Base-by-base conservation (phyloP, 2,329 filamentous ascomycete species). In the Aspergillus novoparasiticus region DNA sequence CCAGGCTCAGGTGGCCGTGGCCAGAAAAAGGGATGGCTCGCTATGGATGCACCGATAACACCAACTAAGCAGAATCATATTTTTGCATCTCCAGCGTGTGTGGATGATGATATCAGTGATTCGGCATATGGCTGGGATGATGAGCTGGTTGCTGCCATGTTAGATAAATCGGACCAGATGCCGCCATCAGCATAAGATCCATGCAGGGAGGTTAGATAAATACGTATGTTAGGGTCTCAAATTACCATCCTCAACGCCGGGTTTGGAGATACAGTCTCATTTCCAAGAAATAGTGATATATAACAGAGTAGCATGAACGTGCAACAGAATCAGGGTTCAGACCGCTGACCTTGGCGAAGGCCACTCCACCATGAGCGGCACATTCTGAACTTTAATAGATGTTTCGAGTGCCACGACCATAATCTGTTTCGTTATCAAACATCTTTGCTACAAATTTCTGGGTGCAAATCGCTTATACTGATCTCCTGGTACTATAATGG, bases 201-300 rank as follows among this genome's bases (percentile, higher is more conserved):
- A 19, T 4, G 19, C 2, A 4, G n/a, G 21, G 4, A 23, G 10
- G n/a, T 9, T 5, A 46, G 10, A 23, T 23, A 6, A 21, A 14
- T 14, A 21, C 5, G 14, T 6, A 10, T 46, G 10, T 14, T 14
- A 5, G 6, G n/a, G n/a, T 21, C 5, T 23, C 4, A 23, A 23
- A 23, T 23, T 23, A 9, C 4, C 2, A 23, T 46, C 4, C 1
- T 8, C 0, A 8, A n/a, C 6, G 3, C 19, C 8, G 1, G 5
- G 2, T 41, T 39, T n/a, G 0, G 39, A 41, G 16, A n/a, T n/a
- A n/a, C 1, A 9, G 2, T 19, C 6, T n/a, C 19, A 41, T 41
- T 0, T 1, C 2, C 39, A 41, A 10, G 2, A 1, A 41, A n/a
- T 3, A n/a, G 39, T 41, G 6, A 41, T 3, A 41, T 0, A 3